Percentiles rank a stretch among this genome's conserved stretches.
Conservation (phyloP, 139 green algal species). For the Picocystis salinarum region DNA sequence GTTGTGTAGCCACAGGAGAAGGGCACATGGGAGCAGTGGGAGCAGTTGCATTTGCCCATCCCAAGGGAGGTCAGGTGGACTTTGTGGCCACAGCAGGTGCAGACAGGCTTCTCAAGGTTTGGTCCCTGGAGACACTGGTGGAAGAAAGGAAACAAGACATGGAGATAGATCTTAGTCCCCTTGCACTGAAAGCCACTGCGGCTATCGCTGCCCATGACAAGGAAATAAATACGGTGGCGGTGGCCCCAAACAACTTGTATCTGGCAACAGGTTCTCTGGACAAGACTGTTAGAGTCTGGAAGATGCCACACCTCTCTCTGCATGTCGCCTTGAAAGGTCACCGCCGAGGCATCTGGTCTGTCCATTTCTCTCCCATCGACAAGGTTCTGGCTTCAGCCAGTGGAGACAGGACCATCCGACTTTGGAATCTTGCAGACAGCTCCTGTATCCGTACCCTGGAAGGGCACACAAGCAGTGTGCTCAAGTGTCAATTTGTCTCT, state of each 20-base stretch:
- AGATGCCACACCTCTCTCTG: constrained; percentile 50
- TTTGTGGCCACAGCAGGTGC: constrained; percentile 53
- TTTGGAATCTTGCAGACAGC: constrained; percentile 68
- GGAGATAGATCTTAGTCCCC: not conserved
- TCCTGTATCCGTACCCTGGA: constrained; percentile 78
- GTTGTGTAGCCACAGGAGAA: constrained; percentile 23
- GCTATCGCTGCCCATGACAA: constrained; percentile 88
- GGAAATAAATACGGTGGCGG: constrained; percentile 80
- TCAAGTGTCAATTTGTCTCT: constrained; percentile 54
- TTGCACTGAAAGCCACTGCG: constrained; percentile 27
- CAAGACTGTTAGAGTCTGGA: constrained; percentile 65
- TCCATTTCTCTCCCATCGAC: constrained; percentile 77
- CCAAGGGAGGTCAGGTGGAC: constrained; percentile 5
- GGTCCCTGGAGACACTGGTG: not conserved
- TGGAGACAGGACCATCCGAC: constrained; percentile 63
- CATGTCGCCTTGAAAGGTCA: constrained; percentile 40
- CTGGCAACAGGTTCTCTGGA: constrained; percentile 64
- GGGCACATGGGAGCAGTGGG: constrained; percentile 69
- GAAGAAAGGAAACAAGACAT: constrained; percentile 1
- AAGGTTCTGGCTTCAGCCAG: constrained; percentile 36
- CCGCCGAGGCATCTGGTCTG: constrained; percentile 78
- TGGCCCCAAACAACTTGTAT: constrained; percentile 51
- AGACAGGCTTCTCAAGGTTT: constrained; percentile 67
- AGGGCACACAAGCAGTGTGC: constrained; percentile 67
- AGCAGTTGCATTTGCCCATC: constrained; percentile 46